Evolutionary conservation across 495 filamentous ascomycete species (phyloP).

Genomic region (Daldinia childiae): DNA sequence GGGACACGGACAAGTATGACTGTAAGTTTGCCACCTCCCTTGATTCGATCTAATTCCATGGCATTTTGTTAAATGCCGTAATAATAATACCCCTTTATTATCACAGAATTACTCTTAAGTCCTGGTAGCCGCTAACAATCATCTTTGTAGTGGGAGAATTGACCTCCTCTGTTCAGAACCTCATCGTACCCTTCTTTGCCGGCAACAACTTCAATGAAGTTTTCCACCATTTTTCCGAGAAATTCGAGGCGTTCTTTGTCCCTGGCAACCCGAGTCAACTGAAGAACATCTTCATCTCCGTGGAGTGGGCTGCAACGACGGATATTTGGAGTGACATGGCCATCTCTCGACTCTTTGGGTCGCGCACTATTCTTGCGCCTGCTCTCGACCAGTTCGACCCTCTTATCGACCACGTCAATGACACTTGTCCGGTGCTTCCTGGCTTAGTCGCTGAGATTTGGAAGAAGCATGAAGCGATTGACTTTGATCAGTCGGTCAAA

Average conservation of each 20-base stretch:
- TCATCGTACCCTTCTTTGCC: background rate
- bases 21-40: conserved; percentile 5
- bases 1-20: background rate
- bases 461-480: background rate
- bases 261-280: background rate
- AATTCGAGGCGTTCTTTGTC: conserved; percentile 3
- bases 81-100: background rate
- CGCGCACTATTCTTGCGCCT: conserved; percentile 4
- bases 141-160: conserved; percentile 17
- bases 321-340: background rate
- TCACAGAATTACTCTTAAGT: background rate
- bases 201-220: background rate
- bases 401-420: background rate
- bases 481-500: background rate
- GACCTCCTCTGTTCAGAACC: background rate
- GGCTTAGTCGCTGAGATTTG: background rate
- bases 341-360: conserved; percentile 1
- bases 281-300: background rate
- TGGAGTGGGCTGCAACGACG: background rate
- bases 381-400: background rate
- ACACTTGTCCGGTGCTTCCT: background rate
- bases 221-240: background rate
- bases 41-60: background rate
- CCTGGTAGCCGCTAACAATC: conserved; percentile 3
- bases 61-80: background rate